Percentiles rank a stretch among this genome's conserved stretches.
Conservation (phyloP, 192 early-diverging fungal genomes). For the Linnemannia hyalina region DNA sequence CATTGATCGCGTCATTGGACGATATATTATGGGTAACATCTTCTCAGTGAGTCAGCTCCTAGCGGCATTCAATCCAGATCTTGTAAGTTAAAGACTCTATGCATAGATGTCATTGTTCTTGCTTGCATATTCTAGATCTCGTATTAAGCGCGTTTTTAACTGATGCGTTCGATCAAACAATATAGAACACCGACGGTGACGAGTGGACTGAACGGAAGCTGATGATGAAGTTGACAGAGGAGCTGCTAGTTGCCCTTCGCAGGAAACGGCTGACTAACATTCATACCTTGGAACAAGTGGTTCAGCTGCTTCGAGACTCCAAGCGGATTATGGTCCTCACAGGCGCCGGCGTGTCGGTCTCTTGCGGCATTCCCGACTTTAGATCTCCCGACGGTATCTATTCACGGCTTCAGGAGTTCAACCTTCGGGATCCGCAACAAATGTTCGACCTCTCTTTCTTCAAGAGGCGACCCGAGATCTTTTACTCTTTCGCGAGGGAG, state of each 20-base stretch:
- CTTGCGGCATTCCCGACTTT: constrained; percentile 98
- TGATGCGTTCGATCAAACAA: constrained; percentile 20
- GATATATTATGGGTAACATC: constrained; percentile 5
- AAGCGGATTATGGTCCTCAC: constrained; percentile 92
- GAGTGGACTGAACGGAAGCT: constrained; percentile 69
- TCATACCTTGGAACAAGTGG: constrained; percentile 75
- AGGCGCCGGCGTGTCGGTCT: constrained; percentile 93
- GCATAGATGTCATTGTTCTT: neutral
- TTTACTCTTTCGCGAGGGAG: constrained; percentile 95
- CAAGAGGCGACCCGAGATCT: constrained; percentile 84
- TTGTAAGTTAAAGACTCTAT: constrained; percentile 10
- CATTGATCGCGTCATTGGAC: constrained; percentile 13
- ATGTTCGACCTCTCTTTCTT: constrained; percentile 99
- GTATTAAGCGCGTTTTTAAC: neutral
- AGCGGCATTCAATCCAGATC: neutral
- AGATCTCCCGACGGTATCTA: constrained; percentile 95
- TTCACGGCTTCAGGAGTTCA: constrained; percentile 87
- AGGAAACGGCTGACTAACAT: constrained; percentile 65
- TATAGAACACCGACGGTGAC: constrained; percentile 45
- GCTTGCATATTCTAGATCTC: neutral
- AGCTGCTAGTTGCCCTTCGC: constrained; percentile 64
- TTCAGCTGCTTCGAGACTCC: constrained; percentile 66
- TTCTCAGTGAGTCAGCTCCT: constrained; percentile 18
- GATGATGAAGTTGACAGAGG: constrained; percentile 67
- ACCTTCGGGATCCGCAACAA: constrained; percentile 92